These are phyloP conservation scores for Boletus rubropictus DNA, from an alignment of 768 basidiomycete genomes.

Conservation along the genomic window DNA sequence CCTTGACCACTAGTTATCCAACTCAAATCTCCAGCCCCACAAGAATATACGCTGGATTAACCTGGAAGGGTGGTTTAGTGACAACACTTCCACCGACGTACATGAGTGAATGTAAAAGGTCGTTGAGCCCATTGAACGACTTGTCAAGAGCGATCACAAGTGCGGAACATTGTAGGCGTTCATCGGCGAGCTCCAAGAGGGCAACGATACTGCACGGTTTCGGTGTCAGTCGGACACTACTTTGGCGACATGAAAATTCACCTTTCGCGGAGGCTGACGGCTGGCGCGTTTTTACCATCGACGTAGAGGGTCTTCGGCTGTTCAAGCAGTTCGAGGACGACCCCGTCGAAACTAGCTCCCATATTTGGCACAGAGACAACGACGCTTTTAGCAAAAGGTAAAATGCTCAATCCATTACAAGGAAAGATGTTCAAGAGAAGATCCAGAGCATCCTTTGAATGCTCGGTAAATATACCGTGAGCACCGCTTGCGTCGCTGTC, in stretches of 20 bases:
- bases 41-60: slow-evolving; percentile 72
- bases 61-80: slow-evolving; percentile 71
- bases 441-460: slow-evolving; percentile 62
- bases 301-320: slow-evolving; percentile 76
- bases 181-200: slow-evolving; percentile 82
- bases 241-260: slow-evolving; percentile 27
- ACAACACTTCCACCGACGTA: slow-evolving; percentile 87
- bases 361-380: slow-evolving; percentile 64
- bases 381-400: slow-evolving; percentile 72
- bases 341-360: slow-evolving; percentile 67
- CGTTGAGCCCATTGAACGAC: slow-evolving; percentile 61
- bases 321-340: slow-evolving; percentile 69
- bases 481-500: slow-evolving; percentile 42
- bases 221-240: slow-evolving; percentile 2
- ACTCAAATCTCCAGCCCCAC: slow-evolving; percentile 77
- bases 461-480: slow-evolving; percentile 40
- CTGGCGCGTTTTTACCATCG: slow-evolving; percentile 75
- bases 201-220: slow-evolving; percentile 63
- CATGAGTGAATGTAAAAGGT: slow-evolving; percentile 83
- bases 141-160: slow-evolving; percentile 78
- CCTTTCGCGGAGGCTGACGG: slow-evolving; percentile 81
- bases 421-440: slow-evolving; percentile 79
- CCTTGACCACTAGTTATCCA: slow-evolving; percentile 18
- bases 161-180: slow-evolving; percentile 69
- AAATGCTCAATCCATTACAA: slow-evolving; percentile 55